Evolutionary conservation across 805 yeast genomes (phyloP).

Genomic region (Teunomyces panamensis): DNA sequence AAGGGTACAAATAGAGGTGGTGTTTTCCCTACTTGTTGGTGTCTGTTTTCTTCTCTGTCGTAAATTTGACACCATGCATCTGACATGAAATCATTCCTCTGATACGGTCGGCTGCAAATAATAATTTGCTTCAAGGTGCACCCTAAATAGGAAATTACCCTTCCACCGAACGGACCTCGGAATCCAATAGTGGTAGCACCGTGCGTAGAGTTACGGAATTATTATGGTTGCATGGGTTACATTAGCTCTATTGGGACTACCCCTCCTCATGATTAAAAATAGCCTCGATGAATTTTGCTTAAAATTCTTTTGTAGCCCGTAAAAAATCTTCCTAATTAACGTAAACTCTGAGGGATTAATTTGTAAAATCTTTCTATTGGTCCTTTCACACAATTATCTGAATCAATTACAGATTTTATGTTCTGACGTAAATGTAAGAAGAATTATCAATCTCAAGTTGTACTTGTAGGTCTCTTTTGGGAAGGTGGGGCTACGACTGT

Average conservation of each 20-base stretch:
- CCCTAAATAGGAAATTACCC: too few relatives aligned
- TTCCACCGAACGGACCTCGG: too few relatives aligned
- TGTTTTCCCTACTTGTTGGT: not conserved
- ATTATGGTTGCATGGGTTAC: not conserved
- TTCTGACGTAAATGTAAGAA: not conserved
- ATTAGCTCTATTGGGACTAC: not conserved
- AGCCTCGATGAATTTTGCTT: not conserved
- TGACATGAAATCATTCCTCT: not conserved
- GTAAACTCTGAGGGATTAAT: conserved; percentile 4
- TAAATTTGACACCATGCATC: not conserved
- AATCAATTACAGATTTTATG: not conserved
- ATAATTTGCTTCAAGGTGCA: too few relatives aligned
- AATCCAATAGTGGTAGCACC: too few relatives aligned
- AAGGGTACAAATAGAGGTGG: too few relatives aligned
- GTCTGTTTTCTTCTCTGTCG: not conserved
- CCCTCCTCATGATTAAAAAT: not conserved
- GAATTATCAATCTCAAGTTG: not conserved
- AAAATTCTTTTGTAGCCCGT: not conserved
- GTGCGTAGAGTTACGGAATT: too few relatives aligned
- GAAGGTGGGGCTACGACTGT: not conserved
- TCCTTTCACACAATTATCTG: not conserved
- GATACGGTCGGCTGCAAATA: not conserved
- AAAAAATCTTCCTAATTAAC: not conserved
- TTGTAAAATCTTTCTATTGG: not conserved
- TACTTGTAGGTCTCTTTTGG: not conserved